Evolutionary conservation across 2,329 filamentous ascomycete genomes (phyloP).

Genomic region (Plectosphaerella plurivora): DNA sequence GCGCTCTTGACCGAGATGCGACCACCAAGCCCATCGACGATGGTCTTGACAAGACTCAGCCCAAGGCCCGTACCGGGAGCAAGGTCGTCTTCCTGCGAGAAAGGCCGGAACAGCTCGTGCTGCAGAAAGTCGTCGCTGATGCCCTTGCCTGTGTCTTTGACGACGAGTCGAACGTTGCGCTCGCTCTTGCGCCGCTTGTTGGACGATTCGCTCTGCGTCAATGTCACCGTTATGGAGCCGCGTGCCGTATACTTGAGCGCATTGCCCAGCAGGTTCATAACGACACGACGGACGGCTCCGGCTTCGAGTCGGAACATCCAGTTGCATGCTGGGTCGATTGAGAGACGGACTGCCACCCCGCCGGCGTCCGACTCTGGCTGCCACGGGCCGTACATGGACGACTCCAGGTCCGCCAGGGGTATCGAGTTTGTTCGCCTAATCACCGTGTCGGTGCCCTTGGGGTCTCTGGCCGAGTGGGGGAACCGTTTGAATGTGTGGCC

Average conservation of each 20-base stretch:
- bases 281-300: conserved; percentile 43
- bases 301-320: conserved; percentile 53
- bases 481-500: conserved; percentile 29
- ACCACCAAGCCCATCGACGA: conserved; percentile 56
- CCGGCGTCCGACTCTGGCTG: conserved; percentile 12
- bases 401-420: conserved; percentile 2
- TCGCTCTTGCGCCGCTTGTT: conserved; percentile 11
- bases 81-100: conserved; percentile 58
- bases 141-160: conserved; percentile 61
- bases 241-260: conserved; percentile 47
- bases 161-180: conserved; percentile 30
- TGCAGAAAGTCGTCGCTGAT: conserved; percentile 60
- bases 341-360: conserved; percentile 36
- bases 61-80: conserved; percentile 60
- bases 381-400: conserved; percentile 5
- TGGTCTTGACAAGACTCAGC: conserved; percentile 56
- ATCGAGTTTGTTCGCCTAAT: conserved; percentile 9
- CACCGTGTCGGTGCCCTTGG: conserved; percentile 6
- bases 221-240: conserved; percentile 35
- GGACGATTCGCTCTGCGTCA: conserved; percentile 15
- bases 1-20: conserved; percentile 49
- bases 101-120: conserved; percentile 58
- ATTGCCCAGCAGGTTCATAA: conserved; percentile 53
- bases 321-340: conserved; percentile 38
- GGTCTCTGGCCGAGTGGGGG: conserved; percentile 21